Evolutionary conservation across 1,284 basidiomycete species (phyloP), one percentile per base, ranked within the genome.

Genomic region (Quambalaria eucalypti): DNA sequence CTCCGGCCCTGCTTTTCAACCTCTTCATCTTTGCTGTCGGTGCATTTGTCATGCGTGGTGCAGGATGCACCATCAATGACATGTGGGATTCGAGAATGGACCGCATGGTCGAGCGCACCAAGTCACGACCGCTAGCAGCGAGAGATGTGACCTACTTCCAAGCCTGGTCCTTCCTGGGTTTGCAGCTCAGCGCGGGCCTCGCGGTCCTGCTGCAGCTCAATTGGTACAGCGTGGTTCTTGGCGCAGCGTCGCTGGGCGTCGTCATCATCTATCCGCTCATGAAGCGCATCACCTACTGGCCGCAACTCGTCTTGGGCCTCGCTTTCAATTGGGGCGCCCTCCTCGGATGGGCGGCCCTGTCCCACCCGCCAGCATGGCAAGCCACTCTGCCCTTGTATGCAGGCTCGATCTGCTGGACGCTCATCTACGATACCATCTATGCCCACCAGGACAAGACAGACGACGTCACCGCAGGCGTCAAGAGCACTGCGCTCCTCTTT

Each of bases 11-110:
- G 36, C 52, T 70, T 40, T 65, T 63, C 28, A 67, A 73, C 50
- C 56, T 89, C 36, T 79, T 82, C 26, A 80, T 98, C 0, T 98
- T 98, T 70, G 92, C 88, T 1, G 77, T 87, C 2, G 95, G 95
- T 0, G 90, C 95, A 0, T 70, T 96, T 42, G 82, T 98, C 54
- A 98, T 98, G 95, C 85, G 95, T 19, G 91, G 95, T 6, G 95
- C 95, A 5, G 95, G 95, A 4, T 99, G 95, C 76, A 97, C 90
- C 0, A 95, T 98, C 70, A 98, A 98, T 74, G 95, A 99, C 74
- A 87, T 99, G 85, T 98, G 95, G 92, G 95, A 99, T 81, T 82
- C 61, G 83, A 88, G 65, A 82, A 62, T 96, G 56, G 95, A 99
- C 79, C 85, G 84, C 69, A 84, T 86, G 54, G 95, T 98, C 50